These are phyloP conservation scores for Thielaviopsis ethacetica DNA, from an alignment of 2,329 filamentous ascomycete genomes.

Conservation along the genomic window DNA sequence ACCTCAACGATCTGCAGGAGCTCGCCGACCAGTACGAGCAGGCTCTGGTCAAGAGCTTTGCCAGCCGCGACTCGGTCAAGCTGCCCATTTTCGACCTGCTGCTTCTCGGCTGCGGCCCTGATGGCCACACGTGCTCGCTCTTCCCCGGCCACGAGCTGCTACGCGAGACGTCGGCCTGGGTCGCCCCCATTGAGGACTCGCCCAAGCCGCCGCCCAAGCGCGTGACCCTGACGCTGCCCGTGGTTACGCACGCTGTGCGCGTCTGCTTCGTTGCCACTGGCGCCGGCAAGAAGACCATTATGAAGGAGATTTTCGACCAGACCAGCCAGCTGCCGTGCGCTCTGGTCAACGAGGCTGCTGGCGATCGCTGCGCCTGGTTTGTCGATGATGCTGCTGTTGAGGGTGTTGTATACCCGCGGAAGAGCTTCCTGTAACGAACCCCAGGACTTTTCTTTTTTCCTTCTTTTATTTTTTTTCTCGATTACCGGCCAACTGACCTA, in stretches of 20 bases:
- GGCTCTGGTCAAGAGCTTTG: slow-evolving; percentile 68
- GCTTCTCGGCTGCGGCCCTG: slow-evolving; percentile 82
- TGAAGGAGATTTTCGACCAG: slow-evolving; percentile 86
- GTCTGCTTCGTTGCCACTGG: slow-evolving; percentile 89
- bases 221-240: slow-evolving; percentile 83
- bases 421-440: slow-evolving; percentile 37
- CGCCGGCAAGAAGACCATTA: slow-evolving; percentile 71
- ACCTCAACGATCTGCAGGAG: slow-evolving; percentile 68
- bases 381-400: slow-evolving; percentile 75
- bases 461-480: not conserved
- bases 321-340: slow-evolving; percentile 69
- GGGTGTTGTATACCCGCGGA: slow-evolving; percentile 66
- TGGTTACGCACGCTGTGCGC: slow-evolving; percentile 71
- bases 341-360: slow-evolving; percentile 68
- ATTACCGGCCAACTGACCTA: not conserved
- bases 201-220: slow-evolving; percentile 85
- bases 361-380: slow-evolving; percentile 89
- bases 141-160: slow-evolving; percentile 83
- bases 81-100: slow-evolving; percentile 90
- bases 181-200: slow-evolving; percentile 78
- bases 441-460: not conserved
- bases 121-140: slow-evolving; percentile 92
- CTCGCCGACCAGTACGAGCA: slow-evolving; percentile 90
- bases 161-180: slow-evolving; percentile 79
- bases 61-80: slow-evolving; percentile 82